These are phyloP conservation scores for Heliosperma pusillum DNA, from an alignment of 148 eudicot species.

Conservation along the genomic window DNA sequence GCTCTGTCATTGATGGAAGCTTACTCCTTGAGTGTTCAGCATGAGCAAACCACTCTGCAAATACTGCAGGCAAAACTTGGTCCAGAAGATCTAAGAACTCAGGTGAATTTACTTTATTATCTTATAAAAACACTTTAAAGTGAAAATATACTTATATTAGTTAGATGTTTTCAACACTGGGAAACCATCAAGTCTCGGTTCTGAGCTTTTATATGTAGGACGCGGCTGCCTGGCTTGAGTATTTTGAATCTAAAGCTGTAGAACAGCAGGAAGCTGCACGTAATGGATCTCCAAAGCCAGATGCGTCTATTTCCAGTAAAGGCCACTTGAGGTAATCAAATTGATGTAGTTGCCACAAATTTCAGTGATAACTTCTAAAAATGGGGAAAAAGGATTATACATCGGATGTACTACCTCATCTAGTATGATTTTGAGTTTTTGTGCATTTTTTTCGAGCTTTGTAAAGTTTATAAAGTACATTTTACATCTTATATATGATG, in stretches of 20 bases:
- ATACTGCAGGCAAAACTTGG: conserved; percentile 88
- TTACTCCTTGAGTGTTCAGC: conserved; percentile 90
- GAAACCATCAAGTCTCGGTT: conserved; percentile 12
- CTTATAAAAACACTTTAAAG: neutral
- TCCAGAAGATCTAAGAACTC: conserved; percentile 90
- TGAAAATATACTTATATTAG: neutral
- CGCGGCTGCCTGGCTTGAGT: conserved; percentile 99
- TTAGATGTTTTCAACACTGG: conserved; percentile 1
- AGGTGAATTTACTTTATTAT: conserved; percentile 35
- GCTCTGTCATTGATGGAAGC: conserved; percentile 98
- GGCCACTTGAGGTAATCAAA: conserved; percentile 71
- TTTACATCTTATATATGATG: no score
- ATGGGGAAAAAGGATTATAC: no score
- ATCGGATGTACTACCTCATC: no score
- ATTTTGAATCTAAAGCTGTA: conserved; percentile 90
- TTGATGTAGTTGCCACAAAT: neutral
- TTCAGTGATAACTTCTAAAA: neutral
- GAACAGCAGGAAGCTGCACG: conserved; percentile 99
- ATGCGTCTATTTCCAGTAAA: conserved; percentile 96
- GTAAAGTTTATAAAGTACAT: no score
- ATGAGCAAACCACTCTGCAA: conserved; percentile 87
- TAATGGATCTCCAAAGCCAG: conserved; percentile 92
- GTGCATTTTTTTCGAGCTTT: no score
- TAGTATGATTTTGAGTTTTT: no score
- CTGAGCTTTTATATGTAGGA: conserved; percentile 35